Base-by-base conservation (phyloP, 352 stramenopile genomes). In the Aphanomyces stellatus region DNA sequence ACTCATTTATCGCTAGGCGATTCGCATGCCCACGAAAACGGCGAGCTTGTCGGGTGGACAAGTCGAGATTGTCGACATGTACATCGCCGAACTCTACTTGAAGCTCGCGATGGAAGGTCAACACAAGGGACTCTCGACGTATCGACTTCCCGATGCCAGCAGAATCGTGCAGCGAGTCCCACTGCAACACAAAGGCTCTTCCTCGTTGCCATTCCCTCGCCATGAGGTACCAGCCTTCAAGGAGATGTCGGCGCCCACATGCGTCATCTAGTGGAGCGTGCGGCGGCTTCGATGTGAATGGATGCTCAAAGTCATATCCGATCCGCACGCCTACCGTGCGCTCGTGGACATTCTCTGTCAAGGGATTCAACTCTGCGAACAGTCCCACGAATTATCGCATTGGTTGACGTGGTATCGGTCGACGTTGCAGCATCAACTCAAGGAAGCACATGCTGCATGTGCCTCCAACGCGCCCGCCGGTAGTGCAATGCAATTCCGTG, bases 21-120 rank as follows among this genome's bases (percentile, higher is more conserved):
- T 62, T n/a, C 53, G 53, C 34, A 22, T 48, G 25, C 25, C 53
- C 5, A 13, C 25, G 11, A 27, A 25, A n/a, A 33, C 27, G 31
- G 5, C 24, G 31, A 34, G 24, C 8, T 22, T 62, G 7, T 43
- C 30, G 31, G 17, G 7, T 2, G 33, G 15, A 13, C 15, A 62
- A 37, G 15, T 24, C 3, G 51, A 33, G 15, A 40, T 59, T 25
- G 31, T 62, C 15, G 53, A 62, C 33, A 34, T 62, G 7, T 28
- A 3, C 53, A 62, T 62, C 53, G 53, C 53, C 13, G 53, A 62
- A 31, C 35, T 62, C 5, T 62, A 62, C 34, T 31, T 62, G 7
- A 34, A 48, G 53, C 53, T 62, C 13, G 33, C 53, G 24, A n/a
- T 62, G 19, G 30, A 34, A 13, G 17, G 33, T 33, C 27, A 34